Percentiles rank a stretch among this genome's conserved stretches.
These are phyloP conservation scores for Ustilago tritici DNA, from an alignment of 1,284 basidiomycete species.

Conservation along the genomic window DNA sequence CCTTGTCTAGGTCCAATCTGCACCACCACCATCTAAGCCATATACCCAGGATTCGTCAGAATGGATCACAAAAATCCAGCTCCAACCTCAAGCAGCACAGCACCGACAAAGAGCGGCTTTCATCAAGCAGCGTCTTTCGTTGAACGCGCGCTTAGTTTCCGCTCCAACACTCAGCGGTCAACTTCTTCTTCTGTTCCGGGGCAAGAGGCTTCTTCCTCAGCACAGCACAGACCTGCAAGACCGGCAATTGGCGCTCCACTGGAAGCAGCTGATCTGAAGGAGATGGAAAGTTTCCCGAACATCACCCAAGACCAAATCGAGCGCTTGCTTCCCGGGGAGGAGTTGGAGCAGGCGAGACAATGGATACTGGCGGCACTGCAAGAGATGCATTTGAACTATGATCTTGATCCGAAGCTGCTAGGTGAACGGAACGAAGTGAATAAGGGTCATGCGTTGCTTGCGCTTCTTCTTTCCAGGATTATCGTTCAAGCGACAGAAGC, in stretches of 20 bases:
- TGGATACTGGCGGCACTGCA: conserved; percentile 48
- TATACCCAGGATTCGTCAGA: not conserved
- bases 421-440: conserved; percentile 51
- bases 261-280: conserved; percentile 20
- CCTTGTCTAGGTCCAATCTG: not conserved
- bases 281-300: conserved; percentile 33
- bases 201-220: conserved; percentile 3
- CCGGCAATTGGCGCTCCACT: conserved; percentile 21
- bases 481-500: not conserved
- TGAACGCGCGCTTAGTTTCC: conserved; percentile 48
- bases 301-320: conserved; percentile 35
- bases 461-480: conserved; percentile 46
- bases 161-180: conserved; percentile 23
- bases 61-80: not conserved
- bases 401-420: conserved; percentile 56
- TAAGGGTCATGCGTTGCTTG: conserved; percentile 47
- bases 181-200: conserved; percentile 11
- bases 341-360: conserved; percentile 19
- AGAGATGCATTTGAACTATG: conserved; percentile 62
- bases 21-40: not conserved
- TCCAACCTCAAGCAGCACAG: not conserved
- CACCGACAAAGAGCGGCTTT: conserved; percentile 35
- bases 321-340: conserved; percentile 34
- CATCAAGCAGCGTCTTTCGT: conserved; percentile 49
- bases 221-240: not conserved